Evolutionary conservation across 2,329 filamentous ascomycete species (phyloP), one percentile per base, ranked within the genome.

Genomic region (Calonectria montana): DNA sequence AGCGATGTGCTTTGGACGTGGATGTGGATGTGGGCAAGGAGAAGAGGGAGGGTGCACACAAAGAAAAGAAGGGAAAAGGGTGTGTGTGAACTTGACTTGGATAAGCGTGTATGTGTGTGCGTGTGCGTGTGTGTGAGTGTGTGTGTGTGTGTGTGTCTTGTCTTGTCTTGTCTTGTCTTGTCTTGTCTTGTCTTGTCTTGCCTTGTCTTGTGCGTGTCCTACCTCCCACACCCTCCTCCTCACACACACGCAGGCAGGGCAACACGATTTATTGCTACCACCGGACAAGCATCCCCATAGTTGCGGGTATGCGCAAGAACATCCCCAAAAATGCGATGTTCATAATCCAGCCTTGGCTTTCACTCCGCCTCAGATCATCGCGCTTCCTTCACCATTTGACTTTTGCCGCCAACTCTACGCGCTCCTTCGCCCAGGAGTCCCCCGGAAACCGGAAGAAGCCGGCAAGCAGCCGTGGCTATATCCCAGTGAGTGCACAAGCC

Each of bases 361-460:
- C 53, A 39, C 53, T 57, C 53, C 53, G 53, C 53, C 53, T 57
- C 29, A 35, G 53, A 57, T 57, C 53, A 57, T 57, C 53, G 29
- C 53, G 53, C 53, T 57, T 57, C 53, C 53, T 39, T 57, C 53
- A 57, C 29, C 50, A 37, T 57, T 57, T 57, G 53, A 57, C 53
- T 61, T 67, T 61, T 59, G 37, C 29, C 41, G 64, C 53, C 53
- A 53, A 47, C 64, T 39, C 43, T 67, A 59, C 64, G 31, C 50
- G 64, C 50, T 45, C 23, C 18, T 62, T 50, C 64, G 53, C 37
- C 64, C 53, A 59, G 50, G 50, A 67, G 29, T 45, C 25, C 53
- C 65, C 63, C 65, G 53, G 65, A 45, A 57, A 67, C 65, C 53
- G 53, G 65, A 67, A 37, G 39, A 67, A 48, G 65, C 53, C 50